phyloP scores from a whole-genome alignment of 805 yeast species.

The Ogataea degrootiae region DNA sequence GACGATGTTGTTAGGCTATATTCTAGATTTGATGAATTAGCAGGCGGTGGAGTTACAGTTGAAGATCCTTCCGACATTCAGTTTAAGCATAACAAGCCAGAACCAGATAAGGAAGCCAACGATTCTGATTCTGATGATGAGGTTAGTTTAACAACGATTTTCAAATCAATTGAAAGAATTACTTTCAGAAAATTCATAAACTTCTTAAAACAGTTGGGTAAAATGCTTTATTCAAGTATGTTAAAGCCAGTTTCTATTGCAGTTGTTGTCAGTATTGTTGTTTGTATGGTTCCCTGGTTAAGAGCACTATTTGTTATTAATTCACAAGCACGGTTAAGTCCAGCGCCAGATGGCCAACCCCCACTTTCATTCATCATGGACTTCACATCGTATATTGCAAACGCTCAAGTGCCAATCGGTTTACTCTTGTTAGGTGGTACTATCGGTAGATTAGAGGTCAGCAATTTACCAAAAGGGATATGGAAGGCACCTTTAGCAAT shows the following conservation, averaged over 20 bases:
- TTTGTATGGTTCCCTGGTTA: constrained; percentile 86
- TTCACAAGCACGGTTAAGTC: constrained; percentile 43
- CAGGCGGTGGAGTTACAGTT: constrained; percentile 14
- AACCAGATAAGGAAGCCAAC: neutral
- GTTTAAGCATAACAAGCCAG: constrained; percentile 1
- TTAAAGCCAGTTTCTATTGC: constrained; percentile 69
- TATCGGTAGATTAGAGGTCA: constrained; percentile 65
- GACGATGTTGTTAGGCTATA: constrained; percentile 47
- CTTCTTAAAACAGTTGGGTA: constrained; percentile 3
- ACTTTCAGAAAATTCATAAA: constrained; percentile 1
- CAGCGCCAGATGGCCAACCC: constrained; percentile 84
- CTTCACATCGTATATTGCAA: constrained; percentile 71
- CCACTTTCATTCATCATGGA: constrained; percentile 85
- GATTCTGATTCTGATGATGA: neutral
- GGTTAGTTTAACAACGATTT: neutral
- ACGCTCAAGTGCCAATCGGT: constrained; percentile 87
- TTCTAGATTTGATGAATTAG: constrained; percentile 39
- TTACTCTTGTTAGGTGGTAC: constrained; percentile 81
- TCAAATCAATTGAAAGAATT: constrained; percentile 1
- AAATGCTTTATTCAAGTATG: constrained; percentile 38
- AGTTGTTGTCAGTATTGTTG: constrained; percentile 56
- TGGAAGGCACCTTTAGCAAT: constrained; percentile 61
- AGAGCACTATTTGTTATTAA: constrained; percentile 62
- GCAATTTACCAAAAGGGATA: constrained; percentile 61
- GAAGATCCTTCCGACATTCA: constrained; percentile 14